A percentile compares a stretch with the other conserved stretches of the same genome.
phyloP scores from a whole-genome alignment of 805 yeast genomes.

The Jamesozyma hellenica region DNA sequence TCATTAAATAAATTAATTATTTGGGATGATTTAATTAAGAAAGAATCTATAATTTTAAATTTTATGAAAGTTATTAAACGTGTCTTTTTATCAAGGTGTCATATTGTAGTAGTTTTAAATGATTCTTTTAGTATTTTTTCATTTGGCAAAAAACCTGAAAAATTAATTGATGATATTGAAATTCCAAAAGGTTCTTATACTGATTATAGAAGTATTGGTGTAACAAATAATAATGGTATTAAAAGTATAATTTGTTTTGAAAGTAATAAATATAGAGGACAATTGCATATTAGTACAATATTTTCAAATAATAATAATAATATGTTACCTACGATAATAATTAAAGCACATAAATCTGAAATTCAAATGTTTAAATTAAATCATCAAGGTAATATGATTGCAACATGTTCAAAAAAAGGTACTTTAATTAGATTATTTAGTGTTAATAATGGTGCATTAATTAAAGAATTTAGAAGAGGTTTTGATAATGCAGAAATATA shows the following conservation, averaged over 20 bases:
- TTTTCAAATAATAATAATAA: slow-evolving; percentile 7
- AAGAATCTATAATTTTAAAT: slow-evolving; percentile 61
- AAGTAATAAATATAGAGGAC: slow-evolving; percentile 17
- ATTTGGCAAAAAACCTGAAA: slow-evolving; percentile 69
- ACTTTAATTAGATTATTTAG: slow-evolving; percentile 79
- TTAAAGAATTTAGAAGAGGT: slow-evolving; percentile 86
- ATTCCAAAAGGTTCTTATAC: slow-evolving; percentile 15
- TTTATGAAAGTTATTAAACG: slow-evolving; percentile 67
- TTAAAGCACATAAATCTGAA: slow-evolving; percentile 79
- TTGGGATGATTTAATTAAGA: slow-evolving; percentile 85
- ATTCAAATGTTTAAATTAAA: slow-evolving; percentile 61
- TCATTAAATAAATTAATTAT: slow-evolving; percentile 72
- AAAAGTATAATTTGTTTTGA: slow-evolving; percentile 7
- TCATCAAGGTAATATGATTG: slow-evolving; percentile 66
- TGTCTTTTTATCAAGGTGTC: slow-evolving; percentile 62
- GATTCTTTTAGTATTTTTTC: slow-evolving; percentile 66
- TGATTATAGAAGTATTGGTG: slow-evolving; percentile 17
- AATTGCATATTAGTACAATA: slow-evolving; percentile 22
- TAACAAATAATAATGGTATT: not conserved
- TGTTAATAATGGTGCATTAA: slow-evolving; percentile 46
- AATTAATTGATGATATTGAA: slow-evolving; percentile 30
- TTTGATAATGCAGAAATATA: slow-evolving; percentile 74
- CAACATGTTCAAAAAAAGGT: slow-evolving; percentile 85
- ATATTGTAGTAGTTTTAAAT: slow-evolving; percentile 63
- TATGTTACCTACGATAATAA: slow-evolving; percentile 33